Conservation (phyloP, 2,329 filamentous ascomycete genomes). For the Arthrobotrys sinensis region DNA sequence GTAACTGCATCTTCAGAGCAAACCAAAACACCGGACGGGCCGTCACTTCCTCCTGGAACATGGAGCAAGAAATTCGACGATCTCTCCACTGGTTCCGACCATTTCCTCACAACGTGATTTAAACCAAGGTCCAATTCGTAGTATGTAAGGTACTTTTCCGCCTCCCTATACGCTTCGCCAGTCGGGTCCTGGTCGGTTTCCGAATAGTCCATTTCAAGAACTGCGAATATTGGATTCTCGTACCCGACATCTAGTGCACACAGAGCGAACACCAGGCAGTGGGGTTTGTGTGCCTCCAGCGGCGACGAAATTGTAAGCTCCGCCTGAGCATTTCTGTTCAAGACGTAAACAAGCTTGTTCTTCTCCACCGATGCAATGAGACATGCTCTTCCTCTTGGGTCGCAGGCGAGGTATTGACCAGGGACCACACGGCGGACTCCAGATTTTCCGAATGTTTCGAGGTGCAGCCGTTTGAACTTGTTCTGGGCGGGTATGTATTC, state of each 20-base stretch:
- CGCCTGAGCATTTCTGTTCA: slow-evolving; percentile 94
- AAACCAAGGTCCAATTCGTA: slow-evolving; percentile 97
- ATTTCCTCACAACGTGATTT: slow-evolving; percentile 97
- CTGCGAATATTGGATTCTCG: slow-evolving; percentile 95
- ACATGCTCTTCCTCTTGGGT: slow-evolving; percentile 95
- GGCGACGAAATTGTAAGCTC: slow-evolving; percentile 97
- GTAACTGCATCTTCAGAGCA: slow-evolving; percentile 95
- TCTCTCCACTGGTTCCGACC: slow-evolving; percentile 93
- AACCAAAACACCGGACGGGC: slow-evolving; percentile 93
- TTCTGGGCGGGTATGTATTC: slow-evolving; percentile 91
- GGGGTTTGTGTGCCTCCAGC: slow-evolving; percentile 93
- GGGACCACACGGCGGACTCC: slow-evolving; percentile 93
- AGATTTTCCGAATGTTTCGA: slow-evolving; percentile 98
- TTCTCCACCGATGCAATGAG: slow-evolving; percentile 96
- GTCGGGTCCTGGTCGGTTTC: slow-evolving; percentile 92
- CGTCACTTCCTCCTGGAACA: slow-evolving; percentile 92
- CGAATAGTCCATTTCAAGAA: slow-evolving; percentile 92
- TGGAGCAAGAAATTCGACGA: slow-evolving; percentile 92
- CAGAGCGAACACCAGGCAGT: slow-evolving; percentile 89
- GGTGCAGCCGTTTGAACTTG: slow-evolving; percentile 87
- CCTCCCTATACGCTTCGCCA: slow-evolving; percentile 82
- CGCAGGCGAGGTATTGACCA: slow-evolving; percentile 94
- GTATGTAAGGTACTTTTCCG: slow-evolving; percentile 93
- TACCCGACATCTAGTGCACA: slow-evolving; percentile 95
- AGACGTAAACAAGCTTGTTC: slow-evolving; percentile 98